Evolutionary conservation across 2,329 filamentous ascomycete genomes (phyloP), one percentile per base, ranked within the genome.

Genomic region (Hypoxylon sp.): DNA sequence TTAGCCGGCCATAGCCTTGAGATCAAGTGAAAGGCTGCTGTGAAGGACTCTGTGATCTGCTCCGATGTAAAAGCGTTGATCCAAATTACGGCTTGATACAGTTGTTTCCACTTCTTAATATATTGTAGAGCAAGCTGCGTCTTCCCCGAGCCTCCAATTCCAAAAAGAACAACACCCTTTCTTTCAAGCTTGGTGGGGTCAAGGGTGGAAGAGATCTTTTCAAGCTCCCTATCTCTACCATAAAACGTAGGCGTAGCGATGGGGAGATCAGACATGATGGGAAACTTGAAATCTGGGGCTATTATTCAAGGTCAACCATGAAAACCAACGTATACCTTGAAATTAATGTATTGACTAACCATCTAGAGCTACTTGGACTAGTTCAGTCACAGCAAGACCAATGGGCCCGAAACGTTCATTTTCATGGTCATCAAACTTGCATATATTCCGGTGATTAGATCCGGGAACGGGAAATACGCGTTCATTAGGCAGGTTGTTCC

Each of bases 141-240:
- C 58, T 78, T 78, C 4, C 76, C 76, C 38, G 73, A 72, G 2
- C 76, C 77, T n/a, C 75, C 75, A 34, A 78, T 60, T 11, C 75
- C 75, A 61, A 72, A 72, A 5, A 78, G 25, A 14, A 73, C 62
- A 36, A 74, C 70, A 30, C 45, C 10, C 38, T 48, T 60, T 57
- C 45, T 38, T 30, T 46, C 30, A 49, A 14, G 9, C 5, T 30
- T 30, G 23, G 46, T 10, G 23, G 46, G 46, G 13, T 49, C 23
- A 25, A 49, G 46, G 2, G 25, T 14, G 5, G 46, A 49, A 17
- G 23, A 25, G 14, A 49, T 1, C 25, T 49, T 7, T 49, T 49
- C 46, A 49, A 49, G 21, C 14, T 49, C 23, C 3, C 23, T 30
- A 2, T 11, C 14, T 49, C 46, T 49, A 23, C 46, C 46, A 5